Base-by-base conservation (phyloP, 2,329 filamentous ascomycete genomes). In the Trichoderma arundinaceum region DNA sequence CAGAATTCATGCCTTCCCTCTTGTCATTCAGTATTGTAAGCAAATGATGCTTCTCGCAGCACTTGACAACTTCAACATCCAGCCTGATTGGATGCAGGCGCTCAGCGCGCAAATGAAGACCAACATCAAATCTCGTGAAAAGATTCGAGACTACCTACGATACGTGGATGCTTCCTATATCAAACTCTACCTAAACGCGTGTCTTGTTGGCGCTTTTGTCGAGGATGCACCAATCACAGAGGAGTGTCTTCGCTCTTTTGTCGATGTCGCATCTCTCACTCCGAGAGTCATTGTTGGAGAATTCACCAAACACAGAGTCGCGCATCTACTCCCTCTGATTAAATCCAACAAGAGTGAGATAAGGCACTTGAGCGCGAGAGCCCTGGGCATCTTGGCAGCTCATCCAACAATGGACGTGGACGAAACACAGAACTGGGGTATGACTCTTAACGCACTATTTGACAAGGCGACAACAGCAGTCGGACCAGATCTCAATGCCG, bases 41-140 rank as follows among this genome's bases (percentile, higher is more conserved):
- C 78, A 82, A 22, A 82, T 86, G 2, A 72, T 88, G 63, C 79
- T 86, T 49, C 77, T 87, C 2, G 72, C 80, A 1, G 83, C 83
- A 0, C 74, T 86, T 2, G 73, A 77, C 44, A 52, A 83, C 56
- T 80, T 84, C 64, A 83, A 85, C 9, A 76, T 92, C 28, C 90
- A 94, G 70, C 88, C 90, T 52, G 91, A 94, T 68, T 98, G 95
- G 95, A 90, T 93, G 74, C 84, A 89, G 52, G 90, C 90, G 70
- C 81, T 98, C 2, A 90, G 94, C 70, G 86, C 88, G 1, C 83
- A 90, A 7, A 82, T 95, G 35, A 84, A 88, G 46, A 91, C 89
- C 5, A 90, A 94, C 72, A 83, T 90, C 66, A 79, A 83, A 52
- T 87, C 87, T 10, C 84, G 92, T 46, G 77, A 83, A 32, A 82